Evolutionary conservation across 371 early-diverging fungal genomes (phyloP), one percentile per base, ranked within the genome.

Genomic region (Cladochytrium tenue): DNA sequence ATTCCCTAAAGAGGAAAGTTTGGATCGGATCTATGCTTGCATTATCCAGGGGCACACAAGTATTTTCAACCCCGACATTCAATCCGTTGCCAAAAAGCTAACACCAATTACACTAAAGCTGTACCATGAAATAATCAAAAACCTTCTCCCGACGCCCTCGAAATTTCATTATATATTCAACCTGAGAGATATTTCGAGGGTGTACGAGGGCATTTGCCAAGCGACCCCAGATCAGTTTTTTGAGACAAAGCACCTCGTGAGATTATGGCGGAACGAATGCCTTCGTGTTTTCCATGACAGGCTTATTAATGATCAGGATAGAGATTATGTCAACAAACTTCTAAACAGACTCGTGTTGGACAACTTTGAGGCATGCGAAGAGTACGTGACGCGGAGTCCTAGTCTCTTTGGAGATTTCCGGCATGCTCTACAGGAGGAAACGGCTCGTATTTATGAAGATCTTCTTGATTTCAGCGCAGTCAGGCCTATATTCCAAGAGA

Each of bases 131-230:
- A 72, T 84, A 27, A 66, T 73, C n/a, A 80, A 81, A 34, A 81
- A 71, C 57, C 73, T 86, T 23, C 70, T 81, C 73, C 86, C 86
- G 2, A 86, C 86, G 5, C 86, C 86, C 23, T 75, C 71, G 34
- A 86, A 86, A 64, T 86, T 86, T 72, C 86, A 86, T 65, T 86
- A 86, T 66, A 83, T 86, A 35, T 86, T 86, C 71, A 86, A 86
- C 66, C 69, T 86, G n/a, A 77, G 86, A n/a, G 86, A 86, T 69
- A 86, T 86, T 35, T 81, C 81, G 15, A 64, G 86, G 2, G 75
- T 86, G 2, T 84, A 83, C 58, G 84, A 84, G 68, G 86, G 86
- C 0, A 27, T 84, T 33, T 76, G 71, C 26, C 62, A 69, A 51
- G 75, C 83, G 0, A 80, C 82, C 0, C 82, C 84, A 5, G 84